Conservation (phyloP, 495 filamentous ascomycete species). For the Aspergillus cavernicola region DNA sequence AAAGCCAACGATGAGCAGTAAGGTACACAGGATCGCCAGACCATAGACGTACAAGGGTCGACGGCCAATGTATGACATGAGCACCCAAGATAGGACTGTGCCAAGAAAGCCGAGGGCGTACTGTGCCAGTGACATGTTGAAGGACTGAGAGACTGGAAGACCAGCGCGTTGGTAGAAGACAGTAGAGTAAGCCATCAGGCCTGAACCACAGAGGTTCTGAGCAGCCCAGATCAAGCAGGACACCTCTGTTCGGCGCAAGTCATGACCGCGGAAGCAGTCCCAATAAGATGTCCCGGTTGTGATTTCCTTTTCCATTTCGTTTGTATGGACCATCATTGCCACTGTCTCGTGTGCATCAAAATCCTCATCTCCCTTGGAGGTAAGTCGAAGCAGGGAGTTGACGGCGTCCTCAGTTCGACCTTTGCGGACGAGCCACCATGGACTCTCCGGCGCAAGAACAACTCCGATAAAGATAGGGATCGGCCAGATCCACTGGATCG, state of each 20-base stretch:
- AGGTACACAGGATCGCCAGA: slow-evolving; percentile 35
- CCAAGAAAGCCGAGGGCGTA: slow-evolving; percentile 61
- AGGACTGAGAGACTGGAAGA: slow-evolving; percentile 23
- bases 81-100: slow-evolving; percentile 58
- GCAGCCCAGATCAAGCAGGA: slow-evolving; percentile 27
- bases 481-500: slow-evolving; percentile 55
- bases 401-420: slow-evolving; percentile 45
- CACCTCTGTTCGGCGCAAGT: slow-evolving; percentile 44
- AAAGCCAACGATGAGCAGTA: slow-evolving; percentile 50
- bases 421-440: slow-evolving; percentile 41
- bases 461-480: slow-evolving; percentile 39
- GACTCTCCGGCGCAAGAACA: slow-evolving; percentile 42
- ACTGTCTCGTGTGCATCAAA: slow-evolving; percentile 53
- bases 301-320: slow-evolving; percentile 31
- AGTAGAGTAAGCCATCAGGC: slow-evolving; percentile 30
- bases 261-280: slow-evolving; percentile 38
- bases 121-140: slow-evolving; percentile 32
- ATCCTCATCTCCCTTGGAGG: slow-evolving; percentile 25
- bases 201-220: slow-evolving; percentile 33
- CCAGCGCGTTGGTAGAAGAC: slow-evolving; percentile 42
- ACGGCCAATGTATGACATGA: slow-evolving; percentile 46
- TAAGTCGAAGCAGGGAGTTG: slow-evolving; percentile 31
- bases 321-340: slow-evolving; percentile 35
- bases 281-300: slow-evolving; percentile 26
- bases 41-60: slow-evolving; percentile 51